These are phyloP conservation scores for Aspergillus baeticus DNA, from an alignment of 495 filamentous ascomycete species.

Conservation along the genomic window DNA sequence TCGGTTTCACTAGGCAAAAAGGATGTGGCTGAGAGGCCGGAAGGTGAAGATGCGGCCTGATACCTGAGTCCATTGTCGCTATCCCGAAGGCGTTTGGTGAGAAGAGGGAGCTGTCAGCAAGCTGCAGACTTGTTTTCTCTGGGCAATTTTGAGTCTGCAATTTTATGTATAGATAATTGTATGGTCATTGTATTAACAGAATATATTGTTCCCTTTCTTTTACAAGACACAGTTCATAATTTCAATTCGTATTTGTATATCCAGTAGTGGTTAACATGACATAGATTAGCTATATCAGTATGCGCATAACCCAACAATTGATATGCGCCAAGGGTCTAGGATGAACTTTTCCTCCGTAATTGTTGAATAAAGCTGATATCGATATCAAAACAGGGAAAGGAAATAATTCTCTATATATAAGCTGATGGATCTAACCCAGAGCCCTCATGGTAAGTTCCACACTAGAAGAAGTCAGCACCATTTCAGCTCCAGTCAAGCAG, in stretches of 20 bases:
- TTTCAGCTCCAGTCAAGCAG: not conserved
- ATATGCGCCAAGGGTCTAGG: conserved; percentile 9
- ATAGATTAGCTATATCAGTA: not conserved
- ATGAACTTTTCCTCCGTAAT: conserved; percentile 8
- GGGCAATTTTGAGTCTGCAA: conserved; percentile 19
- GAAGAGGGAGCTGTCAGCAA: conserved; percentile 5
- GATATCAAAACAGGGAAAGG: conserved; percentile 32
- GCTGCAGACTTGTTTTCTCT: conserved; percentile 15
- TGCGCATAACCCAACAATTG: not conserved
- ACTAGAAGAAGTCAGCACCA: conserved; percentile 25
- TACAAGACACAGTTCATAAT: not conserved
- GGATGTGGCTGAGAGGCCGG: too few species aligned
- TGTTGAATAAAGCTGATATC: conserved; percentile 26
- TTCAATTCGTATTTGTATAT: too few species aligned
- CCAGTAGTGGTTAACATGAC: not conserved
- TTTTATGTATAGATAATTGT: conserved; percentile 40
- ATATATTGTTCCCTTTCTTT: not conserved
- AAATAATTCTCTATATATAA: conserved; percentile 7
- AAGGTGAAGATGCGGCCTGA: too few species aligned
- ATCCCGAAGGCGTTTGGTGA: too few species aligned
- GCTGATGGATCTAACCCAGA: conserved; percentile 29
- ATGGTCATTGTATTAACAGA: conserved; percentile 14
- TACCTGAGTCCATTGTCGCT: too few species aligned
- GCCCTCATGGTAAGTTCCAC: conserved; percentile 49
- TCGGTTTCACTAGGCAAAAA: conserved; percentile 33